Base-by-base conservation (phyloP, 768 basidiomycete genomes). In the Amanita subjunquillea region DNA sequence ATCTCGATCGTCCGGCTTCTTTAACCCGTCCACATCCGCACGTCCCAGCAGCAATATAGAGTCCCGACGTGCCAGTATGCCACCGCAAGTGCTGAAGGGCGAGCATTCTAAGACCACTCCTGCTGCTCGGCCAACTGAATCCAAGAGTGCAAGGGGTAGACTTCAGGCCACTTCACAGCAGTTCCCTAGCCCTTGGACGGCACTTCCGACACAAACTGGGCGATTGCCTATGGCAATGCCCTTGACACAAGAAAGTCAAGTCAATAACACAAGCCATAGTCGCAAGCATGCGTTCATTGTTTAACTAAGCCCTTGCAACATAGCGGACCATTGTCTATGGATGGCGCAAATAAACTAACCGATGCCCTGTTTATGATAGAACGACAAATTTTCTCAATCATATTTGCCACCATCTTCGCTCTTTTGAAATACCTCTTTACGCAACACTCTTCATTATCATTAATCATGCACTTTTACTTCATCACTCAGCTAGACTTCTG, bases 131-230 rank as follows among this genome's bases (percentile, higher is more conserved):
- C 58, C 17, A 55, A 60, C 15, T 10, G 13, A 43, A 22, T 23
- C 25, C 29, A 25, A 13, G 20, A 38, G 52, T 32, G 9, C 56
- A 10, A 56, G 56, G n/a, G 68, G 69, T 13, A 60, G 67, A 40
- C 59, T 70, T 1, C 59, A 60, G 3, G 34, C 63, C 15, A 51
- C 60, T 27, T 56, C 59, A 15, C 65, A 61, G 10, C 63, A 61
- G 17, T 57, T 55, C 2, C 67, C 67, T 0, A 75, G 63, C 56
- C 70, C 72, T 2, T 77, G 73, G 74, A 71, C 71, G 3, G 70
- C 72, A 10, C 58, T 71, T 23, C 74, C 74, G 8, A 60, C 67
- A n/a, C 64, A 65, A 46, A 62, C 44, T 22, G 69, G 69, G 3
- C 57, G 54, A 27, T 49, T 62, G 8, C 65, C 68, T 3, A 58